Conservation (phyloP, 345 rosid species). For the Citrus sp. region DNA sequence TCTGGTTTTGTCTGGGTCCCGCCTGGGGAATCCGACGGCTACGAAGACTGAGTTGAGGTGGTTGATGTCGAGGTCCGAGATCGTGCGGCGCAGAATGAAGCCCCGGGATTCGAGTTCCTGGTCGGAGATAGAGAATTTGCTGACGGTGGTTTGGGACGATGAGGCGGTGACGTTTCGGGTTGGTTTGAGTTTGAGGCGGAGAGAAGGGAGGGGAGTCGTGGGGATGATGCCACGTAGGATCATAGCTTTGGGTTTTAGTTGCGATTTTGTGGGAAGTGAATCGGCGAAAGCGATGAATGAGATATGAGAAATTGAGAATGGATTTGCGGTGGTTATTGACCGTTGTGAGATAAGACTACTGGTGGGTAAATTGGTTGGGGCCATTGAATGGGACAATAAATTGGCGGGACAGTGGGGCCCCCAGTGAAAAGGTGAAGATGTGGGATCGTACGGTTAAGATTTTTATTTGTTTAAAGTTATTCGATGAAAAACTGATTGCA, state of each 20-base stretch:
- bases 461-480: too few relatives aligned
- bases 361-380: not conserved
- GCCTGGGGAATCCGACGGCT: conserved; percentile 86
- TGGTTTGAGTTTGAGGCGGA: conserved; percentile 21
- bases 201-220: conserved; percentile 35
- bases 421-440: too few relatives aligned
- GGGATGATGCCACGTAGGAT: conserved; percentile 53
- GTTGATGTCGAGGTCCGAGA: conserved; percentile 59
- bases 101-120: conserved; percentile 61
- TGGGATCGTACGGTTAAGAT: too few relatives aligned
- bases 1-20: conserved; percentile 67
- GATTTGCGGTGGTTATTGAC: not conserved
- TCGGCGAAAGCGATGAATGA: too few relatives aligned
- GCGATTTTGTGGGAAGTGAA: not conserved
- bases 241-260: conserved; percentile 23
- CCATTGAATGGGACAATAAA: not conserved
- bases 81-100: conserved; percentile 62
- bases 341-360: not conserved
- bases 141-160: conserved; percentile 11
- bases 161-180: conserved; percentile 19
- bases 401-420: not conserved
- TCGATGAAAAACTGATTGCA: too few relatives aligned
- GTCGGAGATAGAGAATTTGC: conserved; percentile 62
- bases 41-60: conserved; percentile 75
- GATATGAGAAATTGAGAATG: not conserved